Conservation (phyloP, 257 asterid genomes). For the Rehmannia glutinosa region DNA sequence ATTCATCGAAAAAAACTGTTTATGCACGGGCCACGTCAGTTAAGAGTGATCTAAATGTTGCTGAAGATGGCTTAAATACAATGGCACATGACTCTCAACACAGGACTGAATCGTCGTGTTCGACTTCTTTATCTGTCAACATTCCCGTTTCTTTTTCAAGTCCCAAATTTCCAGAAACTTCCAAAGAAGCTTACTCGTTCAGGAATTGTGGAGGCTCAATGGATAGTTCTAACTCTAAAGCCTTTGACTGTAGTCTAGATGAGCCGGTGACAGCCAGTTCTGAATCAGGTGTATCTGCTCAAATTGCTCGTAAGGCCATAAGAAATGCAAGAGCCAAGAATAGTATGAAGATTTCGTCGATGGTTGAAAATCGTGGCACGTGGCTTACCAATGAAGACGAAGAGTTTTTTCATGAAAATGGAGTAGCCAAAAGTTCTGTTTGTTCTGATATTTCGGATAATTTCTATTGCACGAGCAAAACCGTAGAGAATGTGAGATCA, state of each 20-base stretch:
- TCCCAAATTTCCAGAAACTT: conserved; percentile 23
- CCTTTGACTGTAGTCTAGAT: conserved; percentile 23
- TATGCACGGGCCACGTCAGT: too few relatives aligned
- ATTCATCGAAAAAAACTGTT: too few relatives aligned
- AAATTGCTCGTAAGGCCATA: conserved; percentile 22
- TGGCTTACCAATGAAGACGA: neutral
- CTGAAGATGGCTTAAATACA: conserved; percentile 19
- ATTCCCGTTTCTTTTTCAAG: conserved; percentile 22
- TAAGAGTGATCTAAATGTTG: conserved; percentile 31
- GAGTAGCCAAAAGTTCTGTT: conserved; percentile 4
- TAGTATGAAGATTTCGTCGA: conserved; percentile 14
- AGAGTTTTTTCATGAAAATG: too few relatives aligned
- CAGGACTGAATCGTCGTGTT: conserved; percentile 47
- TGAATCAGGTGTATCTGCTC: conserved; percentile 33
- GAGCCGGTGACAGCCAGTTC: conserved; percentile 35
- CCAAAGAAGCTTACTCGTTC: conserved; percentile 26
- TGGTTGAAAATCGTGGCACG: neutral
- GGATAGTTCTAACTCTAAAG: conserved; percentile 28
- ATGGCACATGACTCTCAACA: conserved; percentile 23
- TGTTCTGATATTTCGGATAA: conserved; percentile 17
- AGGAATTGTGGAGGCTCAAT: conserved; percentile 23
- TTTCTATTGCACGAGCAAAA: conserved; percentile 9
- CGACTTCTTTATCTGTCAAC: conserved; percentile 28
- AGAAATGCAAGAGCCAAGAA: conserved; percentile 20
- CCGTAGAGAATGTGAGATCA: conserved; percentile 1